Evolutionary conservation across 192 early-diverging fungal genomes (phyloP), one percentile per base, ranked within the genome.

Genomic region (Blastocladiella britannica): DNA sequence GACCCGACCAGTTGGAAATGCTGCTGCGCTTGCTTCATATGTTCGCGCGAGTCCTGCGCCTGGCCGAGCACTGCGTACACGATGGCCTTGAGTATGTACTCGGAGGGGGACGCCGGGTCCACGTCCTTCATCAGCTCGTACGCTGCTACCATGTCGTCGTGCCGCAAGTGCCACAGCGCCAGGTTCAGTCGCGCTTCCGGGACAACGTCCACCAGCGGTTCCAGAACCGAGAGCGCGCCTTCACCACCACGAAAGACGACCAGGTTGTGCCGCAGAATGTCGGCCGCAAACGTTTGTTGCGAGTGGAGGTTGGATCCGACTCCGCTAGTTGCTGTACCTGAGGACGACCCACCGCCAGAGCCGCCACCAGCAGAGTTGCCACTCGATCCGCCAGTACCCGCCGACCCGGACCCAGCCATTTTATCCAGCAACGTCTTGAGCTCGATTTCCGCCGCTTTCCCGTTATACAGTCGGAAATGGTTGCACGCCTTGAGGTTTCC

Each of bases 121-220:
- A 79, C 72, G 51, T 79, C 75, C 61, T 79, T 79, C 77, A 79
- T 79, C 54, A 79, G 54, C 57, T 76, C 72, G 55, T 72, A 79
- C 24, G 74, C 77, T 22, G 75, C 55, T 5, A 70, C 64, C 26
- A 69, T 79, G 61, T 79, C 77, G 51, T 79, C 69, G 60, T 76
- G 74, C 18, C 67, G 63, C 18, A 79, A 58, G 59, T 79, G 71
- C 57, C 71, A 77, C 29, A 79, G 78, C 51, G 78, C 75, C 31
- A 79, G 63, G 60, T 79, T 79, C 18, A 79, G 58, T 18, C 77
- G 63, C 4, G 77, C 77, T 66, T 79, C 77, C 1, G 77, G 77
- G 43, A 79, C 73, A 7, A 71, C 77, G 55, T 79, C 77, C 51
- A 77, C 56, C 5, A 79, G 68, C 3, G 65, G 58, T 29, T 75